A percentile compares a stretch with the other conserved stretches of the same genome.
These are phyloP conservation scores for Mycena galericulata DNA, from an alignment of 768 basidiomycete species.

Conservation along the genomic window DNA sequence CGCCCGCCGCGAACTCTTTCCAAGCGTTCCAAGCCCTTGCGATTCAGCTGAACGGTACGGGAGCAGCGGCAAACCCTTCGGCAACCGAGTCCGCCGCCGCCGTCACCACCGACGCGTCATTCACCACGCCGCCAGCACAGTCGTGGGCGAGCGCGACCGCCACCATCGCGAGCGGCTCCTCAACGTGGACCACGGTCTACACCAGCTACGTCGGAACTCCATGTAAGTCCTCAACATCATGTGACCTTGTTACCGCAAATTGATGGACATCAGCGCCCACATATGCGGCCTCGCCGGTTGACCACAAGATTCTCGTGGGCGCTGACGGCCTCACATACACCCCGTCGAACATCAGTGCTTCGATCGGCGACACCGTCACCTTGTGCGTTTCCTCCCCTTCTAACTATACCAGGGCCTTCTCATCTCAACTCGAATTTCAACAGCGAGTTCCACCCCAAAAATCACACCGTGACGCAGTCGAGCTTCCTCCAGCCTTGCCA, in stretches of 20 bases:
- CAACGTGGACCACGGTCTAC: slow-evolving; percentile 43
- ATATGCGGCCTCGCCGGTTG: slow-evolving; percentile 23
- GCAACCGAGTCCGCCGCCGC: neutral
- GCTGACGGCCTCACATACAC: slow-evolving; percentile 31
- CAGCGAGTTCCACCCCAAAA: slow-evolving; percentile 41
- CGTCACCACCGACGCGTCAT: slow-evolving; percentile 24
- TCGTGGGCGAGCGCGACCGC: slow-evolving; percentile 47
- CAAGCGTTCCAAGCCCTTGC: slow-evolving; percentile 34
- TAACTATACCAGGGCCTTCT: neutral
- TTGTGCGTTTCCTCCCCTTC: slow-evolving; percentile 17
- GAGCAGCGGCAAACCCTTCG: neutral
- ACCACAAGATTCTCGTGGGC: slow-evolving; percentile 37
- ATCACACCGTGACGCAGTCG: slow-evolving; percentile 49
- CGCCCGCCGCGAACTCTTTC: slow-evolving; percentile 38
- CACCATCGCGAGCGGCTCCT: slow-evolving; percentile 42
- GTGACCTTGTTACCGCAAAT: neutral
- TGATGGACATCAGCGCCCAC: slow-evolving; percentile 25
- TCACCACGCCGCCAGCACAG: slow-evolving; percentile 40
- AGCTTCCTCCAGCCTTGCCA: slow-evolving; percentile 45
- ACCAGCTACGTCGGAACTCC: slow-evolving; percentile 41
- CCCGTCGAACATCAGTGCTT: slow-evolving; percentile 36
- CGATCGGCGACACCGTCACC: slow-evolving; percentile 40
- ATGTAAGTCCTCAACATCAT: slow-evolving; percentile 10
- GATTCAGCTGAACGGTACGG: slow-evolving; percentile 27
- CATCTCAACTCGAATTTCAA: neutral